Percentiles rank a stretch among this genome's conserved stretches.
These are phyloP conservation scores for Capsicum rhomboideum DNA, from an alignment of 257 asterid species.

Conservation along the genomic window DNA sequence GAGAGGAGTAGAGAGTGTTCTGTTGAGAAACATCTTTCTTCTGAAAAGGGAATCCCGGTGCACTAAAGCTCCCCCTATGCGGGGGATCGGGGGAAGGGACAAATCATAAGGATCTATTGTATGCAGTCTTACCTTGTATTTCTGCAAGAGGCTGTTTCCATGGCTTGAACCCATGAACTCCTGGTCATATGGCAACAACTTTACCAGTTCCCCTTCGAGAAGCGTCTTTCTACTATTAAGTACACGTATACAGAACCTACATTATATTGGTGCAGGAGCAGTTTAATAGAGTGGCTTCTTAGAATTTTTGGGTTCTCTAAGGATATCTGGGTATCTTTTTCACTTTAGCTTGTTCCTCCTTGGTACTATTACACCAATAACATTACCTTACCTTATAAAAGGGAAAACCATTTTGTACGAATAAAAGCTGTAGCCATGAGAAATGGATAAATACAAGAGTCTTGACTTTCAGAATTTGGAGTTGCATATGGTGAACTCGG, in stretches of 20 bases:
- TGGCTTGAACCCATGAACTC: too few species aligned
- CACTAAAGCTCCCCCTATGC: too few species aligned
- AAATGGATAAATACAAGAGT: not conserved
- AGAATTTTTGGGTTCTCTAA: not conserved
- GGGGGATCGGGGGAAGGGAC: too few species aligned
- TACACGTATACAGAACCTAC: not conserved
- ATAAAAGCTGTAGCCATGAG: not conserved
- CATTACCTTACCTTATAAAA: not conserved
- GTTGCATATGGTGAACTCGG: conserved; percentile 24
- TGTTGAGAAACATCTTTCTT: not conserved
- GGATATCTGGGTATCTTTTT: not conserved
- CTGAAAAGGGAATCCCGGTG: too few species aligned
- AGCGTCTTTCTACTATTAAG: too few species aligned
- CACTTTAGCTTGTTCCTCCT: not conserved
- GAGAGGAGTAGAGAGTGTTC: not conserved
- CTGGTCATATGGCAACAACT: too few species aligned
- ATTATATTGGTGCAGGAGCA: not conserved
- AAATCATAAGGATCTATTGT: too few species aligned
- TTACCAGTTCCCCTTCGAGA: too few species aligned
- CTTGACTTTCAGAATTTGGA: conserved; percentile 33
- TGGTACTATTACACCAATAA: not conserved
- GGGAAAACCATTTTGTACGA: not conserved
- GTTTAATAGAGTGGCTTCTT: too few species aligned
- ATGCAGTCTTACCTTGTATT: too few species aligned
- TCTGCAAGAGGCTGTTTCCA: too few species aligned